A percentile compares a stretch with the other conserved stretches of the same genome.
phyloP scores from a whole-genome alignment of 2,329 filamentous ascomycete genomes.

The Penicillium sp. region DNA sequence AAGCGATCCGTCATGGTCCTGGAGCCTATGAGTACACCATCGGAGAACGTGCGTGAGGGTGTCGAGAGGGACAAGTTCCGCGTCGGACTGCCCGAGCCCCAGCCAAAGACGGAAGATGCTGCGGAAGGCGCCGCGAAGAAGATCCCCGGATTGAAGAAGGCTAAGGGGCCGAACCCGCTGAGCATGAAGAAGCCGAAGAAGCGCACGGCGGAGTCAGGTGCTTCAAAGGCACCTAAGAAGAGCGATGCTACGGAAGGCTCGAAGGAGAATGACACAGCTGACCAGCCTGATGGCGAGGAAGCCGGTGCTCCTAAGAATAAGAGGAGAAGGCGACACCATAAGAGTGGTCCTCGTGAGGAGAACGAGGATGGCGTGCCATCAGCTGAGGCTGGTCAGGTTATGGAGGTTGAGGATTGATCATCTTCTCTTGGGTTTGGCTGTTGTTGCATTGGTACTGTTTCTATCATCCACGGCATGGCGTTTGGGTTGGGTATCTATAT shows the following conservation, averaged over 20 bases:
- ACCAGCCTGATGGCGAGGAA: constrained; percentile 35
- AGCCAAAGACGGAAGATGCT: constrained; percentile 39
- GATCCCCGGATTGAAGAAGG: constrained; percentile 42
- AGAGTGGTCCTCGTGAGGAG: constrained; percentile 31
- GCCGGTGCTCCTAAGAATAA: constrained; percentile 40
- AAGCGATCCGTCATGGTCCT: constrained; percentile 59
- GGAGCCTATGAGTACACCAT: constrained; percentile 54
- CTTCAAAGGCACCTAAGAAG: constrained; percentile 29
- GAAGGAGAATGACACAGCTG: constrained; percentile 17
- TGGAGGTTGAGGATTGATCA: constrained; percentile 32
- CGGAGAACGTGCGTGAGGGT: constrained; percentile 50
- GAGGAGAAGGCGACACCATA: constrained; percentile 45
- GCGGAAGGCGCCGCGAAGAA: constrained; percentile 38
- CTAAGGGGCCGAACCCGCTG: constrained; percentile 55
- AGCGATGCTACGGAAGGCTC: constrained; percentile 14
- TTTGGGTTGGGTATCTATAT: constrained; percentile 35
- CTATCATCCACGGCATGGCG: constrained; percentile 38
- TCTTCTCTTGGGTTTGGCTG: background rate
- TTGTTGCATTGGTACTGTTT: constrained; percentile 12
- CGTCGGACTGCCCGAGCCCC: constrained; percentile 45
- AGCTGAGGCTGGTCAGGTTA: constrained; percentile 22
- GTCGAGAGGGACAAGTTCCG: constrained; percentile 56
- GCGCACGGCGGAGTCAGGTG: constrained; percentile 31
- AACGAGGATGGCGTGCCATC: constrained; percentile 27
- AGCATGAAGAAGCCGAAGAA: constrained; percentile 57